These are phyloP conservation scores for Moesziomyces aphidis DNA, from an alignment of 1,284 basidiomycete genomes.

Conservation along the genomic window DNA sequence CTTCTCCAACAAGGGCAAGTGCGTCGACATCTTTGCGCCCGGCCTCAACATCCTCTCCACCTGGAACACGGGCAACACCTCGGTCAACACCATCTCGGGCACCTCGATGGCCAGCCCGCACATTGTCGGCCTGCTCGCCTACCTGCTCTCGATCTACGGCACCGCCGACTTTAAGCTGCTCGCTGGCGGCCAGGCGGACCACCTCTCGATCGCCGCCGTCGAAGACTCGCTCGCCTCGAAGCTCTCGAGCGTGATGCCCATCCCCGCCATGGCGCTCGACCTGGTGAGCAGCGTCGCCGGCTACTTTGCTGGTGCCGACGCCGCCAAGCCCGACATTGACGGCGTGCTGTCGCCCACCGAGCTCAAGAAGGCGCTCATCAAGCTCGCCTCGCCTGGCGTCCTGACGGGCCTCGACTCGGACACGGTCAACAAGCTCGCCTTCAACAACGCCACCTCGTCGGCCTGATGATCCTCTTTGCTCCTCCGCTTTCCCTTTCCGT, in stretches of 20 bases:
- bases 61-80: slow-evolving; percentile 69
- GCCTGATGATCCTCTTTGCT: slow-evolving; percentile 7
- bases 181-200: slow-evolving; percentile 11
- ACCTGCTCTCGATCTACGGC: slow-evolving; percentile 75
- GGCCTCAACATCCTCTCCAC: slow-evolving; percentile 78
- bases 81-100: slow-evolving; percentile 78
- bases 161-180: slow-evolving; percentile 57
- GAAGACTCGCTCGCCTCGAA: slow-evolving; percentile 58
- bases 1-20: slow-evolving; percentile 75
- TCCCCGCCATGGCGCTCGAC: slow-evolving; percentile 56
- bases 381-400: slow-evolving; percentile 74
- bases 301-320: slow-evolving; percentile 50
- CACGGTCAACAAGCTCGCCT: slow-evolving; percentile 64
- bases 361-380: slow-evolving; percentile 80
- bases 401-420: slow-evolving; percentile 69
- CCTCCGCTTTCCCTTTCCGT: background rate
- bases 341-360: slow-evolving; percentile 72
- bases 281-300: slow-evolving; percentile 56
- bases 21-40: slow-evolving; percentile 86
- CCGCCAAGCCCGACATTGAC: slow-evolving; percentile 69
- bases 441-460: slow-evolving; percentile 65
- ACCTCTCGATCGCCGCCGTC: slow-evolving; percentile 35
- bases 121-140: slow-evolving; percentile 68
- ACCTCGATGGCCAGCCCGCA: slow-evolving; percentile 76
- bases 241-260: slow-evolving; percentile 57